Conservation (phyloP, 2,329 filamentous ascomycete species). For the Ophiostoma himal-ulmi region DNA sequence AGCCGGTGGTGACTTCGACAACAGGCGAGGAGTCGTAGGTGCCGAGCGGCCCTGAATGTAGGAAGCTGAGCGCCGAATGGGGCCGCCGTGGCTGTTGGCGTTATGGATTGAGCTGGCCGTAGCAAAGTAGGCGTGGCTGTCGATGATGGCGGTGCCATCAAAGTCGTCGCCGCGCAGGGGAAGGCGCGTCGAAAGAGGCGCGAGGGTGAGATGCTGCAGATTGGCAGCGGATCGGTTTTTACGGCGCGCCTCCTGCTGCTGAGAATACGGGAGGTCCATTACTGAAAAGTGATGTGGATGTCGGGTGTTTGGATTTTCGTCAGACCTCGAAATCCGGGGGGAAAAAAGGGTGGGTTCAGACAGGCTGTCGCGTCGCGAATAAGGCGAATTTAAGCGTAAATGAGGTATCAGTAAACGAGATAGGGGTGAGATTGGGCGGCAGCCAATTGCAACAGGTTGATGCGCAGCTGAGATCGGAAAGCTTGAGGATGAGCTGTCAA, state of each 20-base stretch:
- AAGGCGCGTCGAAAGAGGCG: constrained; percentile 57
- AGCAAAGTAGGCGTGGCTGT: constrained; percentile 20
- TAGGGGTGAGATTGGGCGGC: background rate
- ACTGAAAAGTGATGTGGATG: background rate
- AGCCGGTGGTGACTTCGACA: constrained; percentile 51
- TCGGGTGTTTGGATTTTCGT: background rate
- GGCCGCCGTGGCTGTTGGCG: constrained; percentile 16
- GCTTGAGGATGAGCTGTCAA: background rate
- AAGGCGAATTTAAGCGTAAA: background rate
- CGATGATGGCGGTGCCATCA: constrained; percentile 27
- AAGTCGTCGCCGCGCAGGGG: constrained; percentile 48
- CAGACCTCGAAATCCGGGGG: background rate
- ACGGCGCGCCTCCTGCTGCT: constrained; percentile 52
- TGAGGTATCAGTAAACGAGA: background rate
- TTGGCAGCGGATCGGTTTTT: constrained; percentile 55
- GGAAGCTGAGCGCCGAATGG: constrained; percentile 39
- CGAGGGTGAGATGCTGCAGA: constrained; percentile 56
- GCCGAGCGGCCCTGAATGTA: constrained; percentile 59
- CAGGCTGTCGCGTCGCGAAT: background rate
- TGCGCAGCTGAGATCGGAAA: background rate
- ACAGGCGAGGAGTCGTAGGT: constrained; percentile 58
- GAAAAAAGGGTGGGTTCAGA: background rate
- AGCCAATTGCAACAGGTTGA: constrained; percentile 1
- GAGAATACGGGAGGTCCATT: constrained; percentile 58
- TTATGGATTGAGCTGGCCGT: constrained; percentile 33